Percentiles rank a stretch among this genome's conserved stretches.
Evolutionary conservation across 2,329 filamentous ascomycete species (phyloP).

Genomic region (Bipolaris victoriae): DNA sequence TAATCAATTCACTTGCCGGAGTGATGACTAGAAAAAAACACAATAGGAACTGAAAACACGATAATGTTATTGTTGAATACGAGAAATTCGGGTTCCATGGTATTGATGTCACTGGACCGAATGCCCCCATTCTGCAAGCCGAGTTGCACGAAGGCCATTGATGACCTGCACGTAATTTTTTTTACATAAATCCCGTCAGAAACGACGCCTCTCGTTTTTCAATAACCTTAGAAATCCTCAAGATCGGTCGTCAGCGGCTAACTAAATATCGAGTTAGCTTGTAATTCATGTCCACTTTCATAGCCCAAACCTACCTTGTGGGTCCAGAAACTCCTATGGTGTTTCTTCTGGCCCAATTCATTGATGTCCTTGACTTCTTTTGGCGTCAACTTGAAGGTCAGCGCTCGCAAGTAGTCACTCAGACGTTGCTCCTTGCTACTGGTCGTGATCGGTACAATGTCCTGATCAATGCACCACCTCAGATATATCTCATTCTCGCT

Average conservation of each 20-base stretch:
- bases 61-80: neutral
- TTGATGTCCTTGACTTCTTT: constrained; percentile 59
- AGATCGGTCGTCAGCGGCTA: constrained; percentile 59
- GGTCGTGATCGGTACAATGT: constrained; percentile 65
- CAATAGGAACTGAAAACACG: neutral
- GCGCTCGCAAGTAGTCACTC: constrained; percentile 61
- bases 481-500: constrained; percentile 62
- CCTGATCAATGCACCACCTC: constrained; percentile 67
- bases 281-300: neutral
- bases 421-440: constrained; percentile 65
- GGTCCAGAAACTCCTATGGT: constrained; percentile 66
- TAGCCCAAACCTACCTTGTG: constrained; percentile 35
- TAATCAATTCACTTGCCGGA: neutral
- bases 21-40: neutral
- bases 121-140: neutral
- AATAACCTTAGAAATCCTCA: constrained; percentile 29
- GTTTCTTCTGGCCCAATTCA: constrained; percentile 64
- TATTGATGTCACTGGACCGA: neutral
- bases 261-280: constrained; percentile 33
- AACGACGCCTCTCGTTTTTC: neutral
- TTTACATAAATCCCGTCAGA: neutral
- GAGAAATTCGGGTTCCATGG: neutral
- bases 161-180: too few relatives aligned
- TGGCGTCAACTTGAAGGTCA: constrained; percentile 65
- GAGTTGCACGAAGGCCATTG: neutral